A percentile compares a stretch with the other conserved stretches of the same genome.
phyloP scores from a whole-genome alignment of 139 green algal genomes.

The Chlorella sorokiniana region DNA sequence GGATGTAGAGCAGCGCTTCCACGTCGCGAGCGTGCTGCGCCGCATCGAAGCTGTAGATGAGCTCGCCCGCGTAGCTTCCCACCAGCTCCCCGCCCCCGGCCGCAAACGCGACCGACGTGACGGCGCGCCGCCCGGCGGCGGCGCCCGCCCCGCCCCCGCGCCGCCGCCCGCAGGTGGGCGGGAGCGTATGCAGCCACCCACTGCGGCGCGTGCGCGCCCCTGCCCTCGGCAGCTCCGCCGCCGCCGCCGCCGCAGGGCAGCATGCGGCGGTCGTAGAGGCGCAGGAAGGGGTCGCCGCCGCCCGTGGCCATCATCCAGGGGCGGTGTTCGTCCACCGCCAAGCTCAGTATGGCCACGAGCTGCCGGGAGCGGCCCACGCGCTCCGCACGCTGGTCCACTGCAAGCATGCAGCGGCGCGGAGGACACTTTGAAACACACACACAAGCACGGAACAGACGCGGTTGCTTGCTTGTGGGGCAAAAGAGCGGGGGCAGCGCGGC shows the following conservation, averaged over 20 bases:
- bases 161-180: slow-evolving; percentile 8
- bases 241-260: not conserved
- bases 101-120: slow-evolving; percentile 29
- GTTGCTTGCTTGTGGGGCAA: too few relatives aligned
- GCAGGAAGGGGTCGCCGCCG: slow-evolving; percentile 27
- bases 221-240: not conserved
- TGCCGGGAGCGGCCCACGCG: not conserved
- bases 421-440: too few relatives aligned
- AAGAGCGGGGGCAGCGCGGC: too few relatives aligned
- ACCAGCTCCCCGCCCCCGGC: slow-evolving; percentile 27
- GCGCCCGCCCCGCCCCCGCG: not conserved
- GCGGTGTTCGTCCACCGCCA: slow-evolving; percentile 48
- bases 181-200: slow-evolving; percentile 42
- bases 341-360: slow-evolving; percentile 35
- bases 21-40: slow-evolving; percentile 10
- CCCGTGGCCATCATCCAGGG: slow-evolving; percentile 52
- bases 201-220: not conserved
- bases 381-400: slow-evolving; percentile 49
- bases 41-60: slow-evolving; percentile 25
- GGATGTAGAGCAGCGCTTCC: slow-evolving; percentile 28
- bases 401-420: not conserved
- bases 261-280: slow-evolving; percentile 54
- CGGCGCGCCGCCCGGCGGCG: not conserved
- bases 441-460: not conserved
- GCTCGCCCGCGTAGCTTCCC: slow-evolving; percentile 25